phyloP scores from a whole-genome alignment of 176 grass and related monocot species.

The Paspalum vaginatum region DNA sequence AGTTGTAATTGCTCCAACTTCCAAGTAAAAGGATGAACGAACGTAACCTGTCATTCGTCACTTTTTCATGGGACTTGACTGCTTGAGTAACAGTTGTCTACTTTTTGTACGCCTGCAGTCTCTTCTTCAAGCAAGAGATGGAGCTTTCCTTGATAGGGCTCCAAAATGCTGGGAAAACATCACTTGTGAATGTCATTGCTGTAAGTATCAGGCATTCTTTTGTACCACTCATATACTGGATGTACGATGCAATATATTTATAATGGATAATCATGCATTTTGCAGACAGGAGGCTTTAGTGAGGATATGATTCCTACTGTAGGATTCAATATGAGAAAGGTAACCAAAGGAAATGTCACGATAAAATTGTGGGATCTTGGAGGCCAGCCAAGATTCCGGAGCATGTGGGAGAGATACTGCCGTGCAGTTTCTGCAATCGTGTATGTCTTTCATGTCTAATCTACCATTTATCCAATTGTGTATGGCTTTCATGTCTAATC shows the following conservation, averaged over 20 bases:
- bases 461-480: slow-evolving; percentile 64
- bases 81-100: not conserved
- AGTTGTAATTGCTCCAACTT: not conserved
- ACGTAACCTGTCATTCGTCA: not conserved
- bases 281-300: slow-evolving; percentile 92
- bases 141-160: slow-evolving; percentile 98
- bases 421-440: slow-evolving; percentile 98
- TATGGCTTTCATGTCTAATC: slow-evolving; percentile 44
- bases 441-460: slow-evolving; percentile 50
- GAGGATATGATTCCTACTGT: slow-evolving; percentile 99
- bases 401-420: slow-evolving; percentile 99
- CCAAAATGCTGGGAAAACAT: slow-evolving; percentile 99
- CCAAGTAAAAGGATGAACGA: slow-evolving; percentile 2
- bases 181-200: slow-evolving; percentile 93
- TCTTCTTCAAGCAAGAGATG: slow-evolving; percentile 99
- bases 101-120: slow-evolving; percentile 41
- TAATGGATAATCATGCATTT: slow-evolving; percentile 20
- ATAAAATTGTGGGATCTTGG: slow-evolving; percentile 99
- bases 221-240: not conserved
- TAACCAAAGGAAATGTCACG: slow-evolving; percentile 97
- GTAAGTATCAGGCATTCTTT: slow-evolving; percentile 54
- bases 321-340: slow-evolving; percentile 99
- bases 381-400: slow-evolving; percentile 93
- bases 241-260: slow-evolving; percentile 11
- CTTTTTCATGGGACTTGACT: not conserved